phyloP scores from a whole-genome alignment of 305 asterid genomes.

The Solanum hybrid region DNA sequence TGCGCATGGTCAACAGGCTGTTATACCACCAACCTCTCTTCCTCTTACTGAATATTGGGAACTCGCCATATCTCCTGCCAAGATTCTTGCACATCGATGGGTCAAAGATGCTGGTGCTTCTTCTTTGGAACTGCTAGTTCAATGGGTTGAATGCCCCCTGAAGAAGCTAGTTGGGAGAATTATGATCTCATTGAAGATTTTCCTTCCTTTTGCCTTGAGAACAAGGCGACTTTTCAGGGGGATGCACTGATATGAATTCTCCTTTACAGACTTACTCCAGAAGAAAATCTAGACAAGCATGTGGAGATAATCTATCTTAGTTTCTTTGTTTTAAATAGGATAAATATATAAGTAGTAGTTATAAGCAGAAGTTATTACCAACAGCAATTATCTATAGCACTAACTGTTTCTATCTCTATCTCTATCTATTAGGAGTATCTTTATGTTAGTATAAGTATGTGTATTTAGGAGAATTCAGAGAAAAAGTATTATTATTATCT shows the following conservation, averaged over 20 bases:
- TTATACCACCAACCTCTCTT: background rate
- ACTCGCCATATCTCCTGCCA: background rate
- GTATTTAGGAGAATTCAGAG: background rate
- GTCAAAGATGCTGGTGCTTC: background rate
- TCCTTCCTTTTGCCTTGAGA: background rate
- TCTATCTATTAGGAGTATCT: background rate
- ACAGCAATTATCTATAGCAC: background rate
- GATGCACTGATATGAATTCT: background rate
- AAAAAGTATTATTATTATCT: background rate
- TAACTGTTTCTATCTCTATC: background rate
- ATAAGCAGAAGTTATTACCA: background rate
- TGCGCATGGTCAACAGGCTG: background rate
- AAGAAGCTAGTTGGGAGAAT: background rate
- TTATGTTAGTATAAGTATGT: background rate
- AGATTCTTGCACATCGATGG: background rate
- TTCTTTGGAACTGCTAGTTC: background rate
- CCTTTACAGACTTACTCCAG: background rate
- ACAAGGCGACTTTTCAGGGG: background rate
- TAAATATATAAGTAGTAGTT: background rate
- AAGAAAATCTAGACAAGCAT: background rate
- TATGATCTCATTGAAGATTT: background rate
- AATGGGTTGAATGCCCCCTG: background rate
- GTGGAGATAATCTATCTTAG: background rate
- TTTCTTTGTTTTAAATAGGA: background rate
- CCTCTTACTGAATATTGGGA: background rate